These are phyloP conservation scores for Fusarium haematococcum DNA, from an alignment of 2,329 filamentous ascomycete genomes.

Conservation along the genomic window DNA sequence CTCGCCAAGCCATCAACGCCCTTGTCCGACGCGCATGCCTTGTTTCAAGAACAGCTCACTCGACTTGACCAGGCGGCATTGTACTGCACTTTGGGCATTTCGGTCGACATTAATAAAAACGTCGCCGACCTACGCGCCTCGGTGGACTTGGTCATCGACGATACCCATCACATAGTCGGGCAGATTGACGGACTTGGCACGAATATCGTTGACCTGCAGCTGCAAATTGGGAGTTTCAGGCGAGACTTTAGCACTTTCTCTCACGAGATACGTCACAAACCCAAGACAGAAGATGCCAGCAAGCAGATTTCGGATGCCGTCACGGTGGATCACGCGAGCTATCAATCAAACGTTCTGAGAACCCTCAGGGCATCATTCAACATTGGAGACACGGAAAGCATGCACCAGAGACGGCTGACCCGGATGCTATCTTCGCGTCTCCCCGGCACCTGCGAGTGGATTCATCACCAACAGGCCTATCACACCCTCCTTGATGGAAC, in stretches of 20 bases:
- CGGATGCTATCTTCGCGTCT: background rate
- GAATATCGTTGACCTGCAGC: background rate
- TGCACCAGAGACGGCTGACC: background rate
- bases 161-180: background rate
- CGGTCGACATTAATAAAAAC: background rate
- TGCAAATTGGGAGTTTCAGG: background rate
- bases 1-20: background rate
- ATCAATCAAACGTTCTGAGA: background rate
- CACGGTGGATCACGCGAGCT: background rate
- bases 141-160: background rate
- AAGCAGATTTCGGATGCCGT: background rate
- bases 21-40: background rate
- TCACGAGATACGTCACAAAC: background rate
- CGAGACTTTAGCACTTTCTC: background rate
- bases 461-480: background rate
- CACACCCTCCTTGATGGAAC: background rate
- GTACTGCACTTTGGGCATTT: background rate
- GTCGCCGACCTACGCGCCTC: background rate
- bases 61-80: background rate
- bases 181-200: background rate
- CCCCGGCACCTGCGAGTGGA: background rate
- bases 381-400: background rate
- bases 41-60: background rate
- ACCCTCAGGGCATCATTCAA: background rate
- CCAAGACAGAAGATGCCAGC: background rate